Evolutionary conservation across 2,329 filamentous ascomycete species (phyloP).

Genomic region (Botryotinia convoluta): DNA sequence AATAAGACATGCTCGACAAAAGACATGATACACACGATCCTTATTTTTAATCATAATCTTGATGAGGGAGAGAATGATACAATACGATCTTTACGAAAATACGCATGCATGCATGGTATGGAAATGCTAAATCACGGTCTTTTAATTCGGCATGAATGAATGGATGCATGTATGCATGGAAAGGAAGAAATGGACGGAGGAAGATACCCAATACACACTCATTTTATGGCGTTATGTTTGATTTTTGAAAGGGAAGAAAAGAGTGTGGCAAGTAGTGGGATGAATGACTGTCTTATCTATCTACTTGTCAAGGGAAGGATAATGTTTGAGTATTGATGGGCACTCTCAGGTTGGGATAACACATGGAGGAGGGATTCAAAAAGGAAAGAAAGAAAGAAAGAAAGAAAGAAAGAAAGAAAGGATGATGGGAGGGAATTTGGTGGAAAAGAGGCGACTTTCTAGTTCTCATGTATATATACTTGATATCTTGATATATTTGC

Average conservation of each 20-base stretch:
- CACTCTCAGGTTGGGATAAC: neutral
- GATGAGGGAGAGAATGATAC: neutral
- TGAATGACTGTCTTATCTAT: neutral
- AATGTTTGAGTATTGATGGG: slow-evolving; percentile 8
- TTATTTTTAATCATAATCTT: neutral
- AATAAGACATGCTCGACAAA: neutral
- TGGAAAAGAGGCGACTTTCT: neutral
- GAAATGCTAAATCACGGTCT: neutral
- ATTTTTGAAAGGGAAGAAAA: neutral
- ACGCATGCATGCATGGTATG: neutral
- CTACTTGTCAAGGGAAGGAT: neutral
- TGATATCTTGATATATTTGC: neutral
- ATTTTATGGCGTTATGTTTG: neutral
- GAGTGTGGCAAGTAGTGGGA: neutral
- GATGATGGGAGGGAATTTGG: neutral
- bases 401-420: neutral
- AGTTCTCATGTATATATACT: neutral
- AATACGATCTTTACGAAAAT: neutral
- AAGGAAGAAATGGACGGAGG: neutral
- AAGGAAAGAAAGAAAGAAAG: neutral
- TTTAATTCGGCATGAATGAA: neutral
- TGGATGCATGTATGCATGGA: neutral
- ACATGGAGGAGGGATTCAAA: neutral
- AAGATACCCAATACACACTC: neutral
- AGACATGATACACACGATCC: neutral